Evolutionary conservation across 192 early-diverging fungal genomes (phyloP), one percentile per base, ranked within the genome.

Genomic region (Glomus cerebriforme): DNA sequence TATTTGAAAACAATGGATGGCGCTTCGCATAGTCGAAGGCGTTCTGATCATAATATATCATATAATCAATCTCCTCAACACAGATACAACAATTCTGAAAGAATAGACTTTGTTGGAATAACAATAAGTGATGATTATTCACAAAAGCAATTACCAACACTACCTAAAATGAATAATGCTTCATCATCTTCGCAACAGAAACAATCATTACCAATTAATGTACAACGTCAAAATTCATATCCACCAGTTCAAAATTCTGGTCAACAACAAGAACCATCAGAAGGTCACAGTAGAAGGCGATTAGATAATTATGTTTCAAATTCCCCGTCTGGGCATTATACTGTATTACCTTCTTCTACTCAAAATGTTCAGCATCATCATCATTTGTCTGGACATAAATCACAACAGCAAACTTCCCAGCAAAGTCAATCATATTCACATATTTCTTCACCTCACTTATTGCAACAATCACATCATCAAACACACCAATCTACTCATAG

Each of bases 41-140:
- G 43, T 54, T 19, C 45, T 19, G 71, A 49, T 15, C n/a, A 45
- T 22, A 73, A 59, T 73, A 49, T 27, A 13, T 24, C 43, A 47
- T 73, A 58, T 73, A 31, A 39, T 54, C 71, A 73, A 59, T 7
- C 39, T 19, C 15, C 43, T 54, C 27, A 27, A 54, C 71, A 32
- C 24, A 47, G 15, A 27, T 31, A 34, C 26, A 47, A 73, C 45
- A 59, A 49, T 43, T 29, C 63, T 29, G 75, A 77, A 59, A 77
- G 35, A 24, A 77, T 22, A 13, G 75, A 77, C 12, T 77, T 43
- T 47, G 75, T 77, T 49, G 75, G 75, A 19, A 77, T 77, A 26
- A 77, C 75, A n/a, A 77, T 77, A 43, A 67, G 49, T 43, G 75
- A 77, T 19, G 75, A 77, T 64, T 67, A 35, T 45, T 37, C 75